Evolutionary conservation across 2,329 filamentous ascomycete genomes (phyloP).

Genomic region (Colletotrichum limetticola): DNA sequence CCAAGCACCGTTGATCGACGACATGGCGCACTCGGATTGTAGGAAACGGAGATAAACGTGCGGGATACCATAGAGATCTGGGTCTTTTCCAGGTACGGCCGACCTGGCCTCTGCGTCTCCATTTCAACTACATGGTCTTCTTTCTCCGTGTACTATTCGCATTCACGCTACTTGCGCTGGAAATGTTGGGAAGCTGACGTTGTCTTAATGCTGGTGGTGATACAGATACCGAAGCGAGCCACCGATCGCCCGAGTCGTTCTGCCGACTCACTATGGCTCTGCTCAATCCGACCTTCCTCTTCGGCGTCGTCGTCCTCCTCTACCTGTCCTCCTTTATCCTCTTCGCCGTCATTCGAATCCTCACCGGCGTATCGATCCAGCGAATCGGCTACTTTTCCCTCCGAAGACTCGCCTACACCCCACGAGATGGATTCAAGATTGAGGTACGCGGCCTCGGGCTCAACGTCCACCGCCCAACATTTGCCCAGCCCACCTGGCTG

Average conservation of each 20-base stretch:
- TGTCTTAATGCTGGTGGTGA: neutral
- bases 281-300: constrained; percentile 81
- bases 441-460: constrained; percentile 91
- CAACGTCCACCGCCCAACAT: constrained; percentile 91
- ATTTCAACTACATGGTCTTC: neutral
- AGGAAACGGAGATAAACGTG: constrained; percentile 34
- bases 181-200: constrained; percentile 16
- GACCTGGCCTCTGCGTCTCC: neutral
- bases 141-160: neutral
- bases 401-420: constrained; percentile 89
- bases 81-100: constrained; percentile 30
- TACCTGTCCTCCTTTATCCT: constrained; percentile 94
- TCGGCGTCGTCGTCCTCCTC: constrained; percentile 84
- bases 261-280: constrained; percentile 65
- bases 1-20: constrained; percentile 18
- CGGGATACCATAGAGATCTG: constrained; percentile 31
- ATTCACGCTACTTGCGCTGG: neutral
- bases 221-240: constrained; percentile 29
- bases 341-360: constrained; percentile 90
- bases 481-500: constrained; percentile 96
- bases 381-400: constrained; percentile 93
- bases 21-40: constrained; percentile 35
- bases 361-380: constrained; percentile 95
- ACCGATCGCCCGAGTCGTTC: constrained; percentile 12
- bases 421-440: constrained; percentile 87